A percentile compares a stretch with the other conserved stretches of the same genome.
Evolutionary conservation across 2,329 filamentous ascomycete species (phyloP).

Genomic region (Colletotrichum falcatum): DNA sequence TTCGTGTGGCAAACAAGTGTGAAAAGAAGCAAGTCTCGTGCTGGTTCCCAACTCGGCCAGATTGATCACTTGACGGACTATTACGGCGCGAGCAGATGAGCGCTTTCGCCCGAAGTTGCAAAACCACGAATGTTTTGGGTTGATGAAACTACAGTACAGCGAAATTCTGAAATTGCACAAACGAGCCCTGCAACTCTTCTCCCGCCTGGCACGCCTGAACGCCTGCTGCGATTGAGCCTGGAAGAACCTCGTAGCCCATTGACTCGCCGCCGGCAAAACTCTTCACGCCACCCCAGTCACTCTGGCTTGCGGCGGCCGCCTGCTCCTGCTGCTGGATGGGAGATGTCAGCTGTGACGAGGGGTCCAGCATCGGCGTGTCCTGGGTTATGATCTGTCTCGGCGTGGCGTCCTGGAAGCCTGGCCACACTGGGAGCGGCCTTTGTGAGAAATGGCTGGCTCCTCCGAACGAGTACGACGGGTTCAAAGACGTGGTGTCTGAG

Average conservation of each 20-base stretch:
- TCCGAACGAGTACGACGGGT: constrained; percentile 22
- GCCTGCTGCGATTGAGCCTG: constrained; percentile 14
- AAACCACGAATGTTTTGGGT: not conserved
- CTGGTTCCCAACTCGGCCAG: not conserved
- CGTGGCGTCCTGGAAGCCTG: constrained; percentile 22
- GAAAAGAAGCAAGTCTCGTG: not conserved
- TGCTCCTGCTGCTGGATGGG: constrained; percentile 4
- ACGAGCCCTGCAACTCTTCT: constrained; percentile 20
- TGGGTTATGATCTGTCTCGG: constrained; percentile 15
- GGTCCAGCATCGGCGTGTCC: not conserved
- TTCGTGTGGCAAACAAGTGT: not conserved
- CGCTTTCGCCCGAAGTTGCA: not conserved
- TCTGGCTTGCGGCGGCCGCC: not conserved
- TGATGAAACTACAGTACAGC: constrained; percentile 31
- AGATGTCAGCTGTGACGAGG: constrained; percentile 11
- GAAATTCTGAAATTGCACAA: constrained; percentile 30
- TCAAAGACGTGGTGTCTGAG: constrained; percentile 27
- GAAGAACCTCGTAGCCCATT: constrained; percentile 18
- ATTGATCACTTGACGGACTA: too few species aligned
- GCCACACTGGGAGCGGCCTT: constrained; percentile 16
- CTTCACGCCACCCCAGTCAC: constrained; percentile 14
- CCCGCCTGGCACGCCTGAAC: constrained; percentile 1
- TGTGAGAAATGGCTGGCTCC: constrained; percentile 6
- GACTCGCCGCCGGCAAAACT: constrained; percentile 16
- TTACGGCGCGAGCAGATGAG: not conserved